Base-by-base conservation (phyloP, 2,329 filamentous ascomycete genomes). In the Paracorniculantispora psalliotae region DNA sequence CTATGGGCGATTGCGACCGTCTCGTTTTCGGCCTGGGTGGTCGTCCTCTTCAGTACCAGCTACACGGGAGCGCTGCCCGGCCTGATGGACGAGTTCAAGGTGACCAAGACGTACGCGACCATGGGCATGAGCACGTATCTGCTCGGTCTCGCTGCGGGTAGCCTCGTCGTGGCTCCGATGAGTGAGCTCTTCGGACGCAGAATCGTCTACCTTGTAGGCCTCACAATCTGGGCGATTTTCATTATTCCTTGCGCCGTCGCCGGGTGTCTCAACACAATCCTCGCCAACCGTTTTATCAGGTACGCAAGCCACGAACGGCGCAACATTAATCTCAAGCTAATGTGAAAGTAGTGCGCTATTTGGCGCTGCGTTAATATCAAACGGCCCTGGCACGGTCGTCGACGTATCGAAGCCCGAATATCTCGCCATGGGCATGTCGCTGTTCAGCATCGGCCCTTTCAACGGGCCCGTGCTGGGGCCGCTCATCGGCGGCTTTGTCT, bases 371-470 rank as follows among this genome's bases (percentile, higher is more conserved):
- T 87, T 92, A 81, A 85, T 94, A 19, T 83, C 84, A 2, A 93
- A 92, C 68, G 83, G 87, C 0, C 89, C 90, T 0, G 91, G 90
- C 1, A 89, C 88, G 7, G 81, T 94, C 6, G 84, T 87, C 13
- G 91, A 96, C 69, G 86, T 94, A 49, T 84, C 89, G 15, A 80
- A 79, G 12, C 88, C 92, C 52, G 83, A 92, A 49, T 84, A 88
- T 65, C 83, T 90, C 15, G 89, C 89, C 2, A 73, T 92, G 13
- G 87, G 87, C 21, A 90, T 94, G 71, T 89, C 84, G 1, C 78
- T 93, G n/a, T 94, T 89, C 86, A 83, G 79, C 63, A 84, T 94
- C 56, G 90, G 89, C 0, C 90, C 91, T 0, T 81, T 93, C 71
- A 93, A 93, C 66, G 90, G 87, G 28, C 87, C 75, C 13, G 61